A percentile compares a stretch with the other conserved stretches of the same genome.
These are phyloP conservation scores for Mallotus nudiflorus DNA, from an alignment of 345 rosid species.

Conservation along the genomic window DNA sequence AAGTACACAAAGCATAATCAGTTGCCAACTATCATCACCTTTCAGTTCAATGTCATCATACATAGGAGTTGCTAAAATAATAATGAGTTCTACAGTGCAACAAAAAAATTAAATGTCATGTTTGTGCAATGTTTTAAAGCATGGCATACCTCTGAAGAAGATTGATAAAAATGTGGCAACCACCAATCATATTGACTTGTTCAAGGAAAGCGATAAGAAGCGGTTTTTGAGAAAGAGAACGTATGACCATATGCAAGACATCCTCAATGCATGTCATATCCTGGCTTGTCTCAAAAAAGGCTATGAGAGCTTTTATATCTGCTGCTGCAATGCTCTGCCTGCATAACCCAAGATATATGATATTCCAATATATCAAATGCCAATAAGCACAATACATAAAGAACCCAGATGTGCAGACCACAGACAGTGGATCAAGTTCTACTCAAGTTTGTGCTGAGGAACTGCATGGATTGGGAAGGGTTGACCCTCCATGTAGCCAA, in stretches of 20 bases:
- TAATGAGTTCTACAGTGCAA: background rate
- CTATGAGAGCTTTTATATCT: conserved; percentile 70
- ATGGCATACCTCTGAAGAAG: conserved; percentile 75
- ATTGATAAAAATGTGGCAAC: conserved; percentile 81
- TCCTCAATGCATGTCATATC: conserved; percentile 94
- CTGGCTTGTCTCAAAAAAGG: conserved; percentile 85
- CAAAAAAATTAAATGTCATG: background rate
- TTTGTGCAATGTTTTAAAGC: background rate
- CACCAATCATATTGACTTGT: conserved; percentile 82
- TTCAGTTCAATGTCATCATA: background rate
- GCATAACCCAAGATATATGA: conserved; percentile 32
- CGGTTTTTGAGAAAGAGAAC: conserved; percentile 73
- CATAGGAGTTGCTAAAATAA: background rate
- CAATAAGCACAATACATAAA: background rate
- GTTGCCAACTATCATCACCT: background rate
- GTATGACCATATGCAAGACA: conserved; percentile 86
- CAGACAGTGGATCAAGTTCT: background rate
- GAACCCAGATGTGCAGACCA: background rate
- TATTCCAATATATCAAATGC: background rate
- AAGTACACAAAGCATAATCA: background rate
- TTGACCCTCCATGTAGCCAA: background rate
- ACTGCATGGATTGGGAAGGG: background rate
- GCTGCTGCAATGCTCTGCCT: conserved; percentile 69
- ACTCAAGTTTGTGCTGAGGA: background rate
- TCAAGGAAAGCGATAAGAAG: conserved; percentile 78